Percentiles rank a stretch among this genome's conserved stretches.
phyloP scores from a whole-genome alignment of 495 filamentous ascomycete species.

The Xylaria acuta region DNA sequence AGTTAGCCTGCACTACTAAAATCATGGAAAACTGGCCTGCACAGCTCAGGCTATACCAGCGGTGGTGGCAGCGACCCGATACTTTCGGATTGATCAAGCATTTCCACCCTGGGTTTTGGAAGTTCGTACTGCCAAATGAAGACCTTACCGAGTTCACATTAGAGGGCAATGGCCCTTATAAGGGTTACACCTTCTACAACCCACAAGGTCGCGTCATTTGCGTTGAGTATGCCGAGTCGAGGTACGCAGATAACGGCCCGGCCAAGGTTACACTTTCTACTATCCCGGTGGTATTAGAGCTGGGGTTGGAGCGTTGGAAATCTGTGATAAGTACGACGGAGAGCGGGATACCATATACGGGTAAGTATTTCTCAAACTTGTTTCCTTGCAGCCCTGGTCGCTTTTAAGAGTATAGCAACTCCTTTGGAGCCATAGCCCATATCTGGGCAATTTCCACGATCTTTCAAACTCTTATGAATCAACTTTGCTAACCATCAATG shows the following conservation, averaged over 20 bases:
- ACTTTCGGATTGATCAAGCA: constrained; percentile 3
- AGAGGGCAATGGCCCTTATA: background rate
- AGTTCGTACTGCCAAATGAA: background rate
- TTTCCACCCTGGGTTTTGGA: background rate
- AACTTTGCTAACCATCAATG: background rate
- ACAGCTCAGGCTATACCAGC: background rate
- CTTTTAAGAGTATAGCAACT: background rate
- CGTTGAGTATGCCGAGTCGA: background rate
- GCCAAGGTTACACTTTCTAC: background rate
- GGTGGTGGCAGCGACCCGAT: background rate
- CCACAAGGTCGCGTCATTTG: background rate
- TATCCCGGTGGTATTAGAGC: background rate
- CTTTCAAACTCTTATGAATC: background rate
- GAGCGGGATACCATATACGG: background rate
- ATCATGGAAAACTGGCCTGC: background rate
- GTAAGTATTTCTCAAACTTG: background rate
- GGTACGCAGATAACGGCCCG: background rate
- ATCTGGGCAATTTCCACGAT: background rate
- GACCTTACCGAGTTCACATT: background rate
- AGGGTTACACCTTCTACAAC: background rate
- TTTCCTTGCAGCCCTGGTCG: background rate
- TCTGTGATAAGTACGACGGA: background rate
- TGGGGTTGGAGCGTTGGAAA: background rate
- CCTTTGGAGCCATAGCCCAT: background rate
- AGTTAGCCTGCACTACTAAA: background rate